Base-by-base conservation (phyloP, 2,329 filamentous ascomycete genomes). In the Talaromyces sp. region DNA sequence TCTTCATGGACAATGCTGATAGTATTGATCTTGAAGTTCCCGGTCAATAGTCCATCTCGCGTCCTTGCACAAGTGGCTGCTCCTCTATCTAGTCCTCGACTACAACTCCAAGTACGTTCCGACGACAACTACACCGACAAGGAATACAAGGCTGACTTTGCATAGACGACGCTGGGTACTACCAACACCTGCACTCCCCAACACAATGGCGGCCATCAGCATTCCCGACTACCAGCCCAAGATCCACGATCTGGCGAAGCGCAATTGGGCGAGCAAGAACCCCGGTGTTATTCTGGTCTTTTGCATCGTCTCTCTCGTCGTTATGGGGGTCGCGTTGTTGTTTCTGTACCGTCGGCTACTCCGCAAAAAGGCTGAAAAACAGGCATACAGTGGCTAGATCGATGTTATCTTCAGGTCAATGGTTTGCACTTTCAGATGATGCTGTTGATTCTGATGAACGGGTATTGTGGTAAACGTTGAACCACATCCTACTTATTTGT, bases 211-310 rank as follows among this genome's bases (percentile, higher is more conserved):
- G 33, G 51, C 52, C 33, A 18, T 56, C 36, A 51, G 52, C 27
- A 23, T 16, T 16, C 2, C 51, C 52, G 4, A 34, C 16, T 40
- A 33, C 28, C 57, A 62, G 7, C 28, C 56, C 10, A 53, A 28
- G 14, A 28, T 58, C 30, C 57, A 62, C 28, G 30, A 62, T 3
- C 44, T 62, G 9, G 23, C 51, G 18, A 62, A 62, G 51, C 56
- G 64, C n/a, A 85, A 87, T 78, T 88, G 83, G 82, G 84, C 85
- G 28, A 67, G 74, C 64, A 68, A 74, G 34, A 83, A 88, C 69
- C 79, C 82, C 52, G 86, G 86, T 73, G 84, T 87, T 65, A 79
- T 88, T 57, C 76, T 87, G 65, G 86, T 88, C 61, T 86, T 88
- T 74, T 80, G 76, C 73, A 85, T 88, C 67, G 78, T 87, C 72